A percentile compares a stretch with the other conserved stretches of the same genome.
Conservation (phyloP, 1,284 basidiomycete species). For the Gymnopus androsaceus region DNA sequence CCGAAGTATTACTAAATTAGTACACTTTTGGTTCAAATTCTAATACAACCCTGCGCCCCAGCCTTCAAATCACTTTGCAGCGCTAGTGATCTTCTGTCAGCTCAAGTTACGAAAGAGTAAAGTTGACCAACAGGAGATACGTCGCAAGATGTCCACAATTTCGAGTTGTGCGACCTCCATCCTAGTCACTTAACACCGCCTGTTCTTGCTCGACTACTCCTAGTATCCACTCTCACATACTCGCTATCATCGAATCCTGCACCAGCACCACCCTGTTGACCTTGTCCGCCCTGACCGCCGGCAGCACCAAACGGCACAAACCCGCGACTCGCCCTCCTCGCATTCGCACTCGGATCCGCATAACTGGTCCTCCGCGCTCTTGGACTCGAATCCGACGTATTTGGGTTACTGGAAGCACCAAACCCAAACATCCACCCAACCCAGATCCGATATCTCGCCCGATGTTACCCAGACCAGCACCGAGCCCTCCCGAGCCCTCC, state of each 20-base stretch:
- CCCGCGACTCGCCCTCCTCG: constrained; percentile 1
- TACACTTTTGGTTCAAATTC: no score
- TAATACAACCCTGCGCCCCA: no score
- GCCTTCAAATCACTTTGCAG: no score
- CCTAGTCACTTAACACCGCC: no score
- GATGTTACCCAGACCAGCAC: background rate
- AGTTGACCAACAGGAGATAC: no score
- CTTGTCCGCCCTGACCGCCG: no score
- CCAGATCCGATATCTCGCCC: constrained; percentile 8
- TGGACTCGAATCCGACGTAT: background rate
- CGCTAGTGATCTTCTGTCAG: no score
- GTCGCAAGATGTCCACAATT: no score
- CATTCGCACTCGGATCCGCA: constrained; percentile 4
- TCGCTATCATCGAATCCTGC: constrained; percentile 59
- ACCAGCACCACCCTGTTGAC: background rate
- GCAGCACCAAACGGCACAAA: background rate
- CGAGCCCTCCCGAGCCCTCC: background rate
- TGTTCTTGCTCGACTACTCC: constrained; percentile 51
- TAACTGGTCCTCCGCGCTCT: background rate
- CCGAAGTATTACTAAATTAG: no score
- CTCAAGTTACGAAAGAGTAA: no score
- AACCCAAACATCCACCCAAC: constrained; percentile 8
- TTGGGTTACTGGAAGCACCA: background rate
- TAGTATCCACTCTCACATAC: constrained; percentile 84
- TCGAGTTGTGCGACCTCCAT: no score